phyloP scores from a whole-genome alignment of 2,329 filamentous ascomycete species.

The Stromatinia cepivora region DNA sequence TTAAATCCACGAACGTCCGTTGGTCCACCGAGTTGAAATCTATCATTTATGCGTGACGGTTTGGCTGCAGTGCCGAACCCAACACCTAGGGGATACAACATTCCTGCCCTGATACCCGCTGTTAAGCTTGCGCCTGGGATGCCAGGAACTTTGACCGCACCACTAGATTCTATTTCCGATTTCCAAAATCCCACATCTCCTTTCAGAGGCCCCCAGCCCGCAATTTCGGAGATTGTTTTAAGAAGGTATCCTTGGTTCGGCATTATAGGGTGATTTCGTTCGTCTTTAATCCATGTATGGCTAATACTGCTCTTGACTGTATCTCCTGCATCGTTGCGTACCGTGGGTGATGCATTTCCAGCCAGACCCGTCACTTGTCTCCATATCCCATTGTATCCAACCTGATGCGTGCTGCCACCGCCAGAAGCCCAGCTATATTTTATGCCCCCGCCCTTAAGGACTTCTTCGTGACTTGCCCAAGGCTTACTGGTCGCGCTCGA shows the following conservation, averaged over 20 bases:
- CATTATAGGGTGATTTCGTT: slow-evolving; percentile 80
- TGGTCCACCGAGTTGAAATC: slow-evolving; percentile 91
- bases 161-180: slow-evolving; percentile 79
- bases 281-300: slow-evolving; percentile 78
- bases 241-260: slow-evolving; percentile 80
- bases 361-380: slow-evolving; percentile 81
- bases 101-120: slow-evolving; percentile 74
- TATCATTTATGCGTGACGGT: slow-evolving; percentile 84
- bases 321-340: slow-evolving; percentile 85
- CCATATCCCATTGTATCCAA: slow-evolving; percentile 82
- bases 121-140: slow-evolving; percentile 71
- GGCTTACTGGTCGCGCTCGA: slow-evolving; percentile 83
- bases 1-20: slow-evolving; percentile 95
- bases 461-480: slow-evolving; percentile 94
- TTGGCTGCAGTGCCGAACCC: slow-evolving; percentile 55
- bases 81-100: slow-evolving; percentile 78
- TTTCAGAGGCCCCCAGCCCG: slow-evolving; percentile 77
- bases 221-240: slow-evolving; percentile 78
- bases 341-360: slow-evolving; percentile 73
- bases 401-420: slow-evolving; percentile 68
- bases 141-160: slow-evolving; percentile 69
- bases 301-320: slow-evolving; percentile 84
- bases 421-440: slow-evolving; percentile 73
- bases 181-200: slow-evolving; percentile 96
- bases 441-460: slow-evolving; percentile 72